Evolutionary conservation across 2,329 filamentous ascomycete genomes (phyloP), one percentile per base, ranked within the genome.

Genomic region (Alternaria gaisen): DNA sequence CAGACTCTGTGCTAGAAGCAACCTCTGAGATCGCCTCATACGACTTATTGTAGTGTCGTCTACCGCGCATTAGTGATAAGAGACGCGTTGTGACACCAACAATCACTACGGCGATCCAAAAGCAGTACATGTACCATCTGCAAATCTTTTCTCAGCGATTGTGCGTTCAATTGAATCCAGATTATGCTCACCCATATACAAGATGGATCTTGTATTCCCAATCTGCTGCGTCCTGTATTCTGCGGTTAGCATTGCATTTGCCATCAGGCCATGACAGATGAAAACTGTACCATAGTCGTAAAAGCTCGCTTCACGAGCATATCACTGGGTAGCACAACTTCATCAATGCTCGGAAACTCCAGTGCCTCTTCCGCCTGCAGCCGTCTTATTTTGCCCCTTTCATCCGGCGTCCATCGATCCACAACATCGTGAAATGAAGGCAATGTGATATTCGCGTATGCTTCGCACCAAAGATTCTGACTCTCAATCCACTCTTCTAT

Each of bases 71-170:
- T 11, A 70, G 59, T 32, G 66, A 56, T 2, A 70, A 11, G 7
- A 77, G 61, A 20, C 70, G 72, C 18, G 58, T 68, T 16, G 62
- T 56, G 14, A 71, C 50, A 9, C 75, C 75, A n/a, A 74, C 59
- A 1, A 64, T 55, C 20, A 75, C 32, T 3, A 76, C 70, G 14
- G 67, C 22, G 12, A 65, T 58, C 75, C 75, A 77, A 43, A 77
- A 77, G 56, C 70, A 76, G 58, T 69, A 74, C 70, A 77, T 73
- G 22, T 64, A 70, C 63, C 67, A 69, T 1, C 73, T 74, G 20
- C 20, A n/a, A 9, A 34, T 20, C 12, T 36, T 20, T 11, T 43
- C 24, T 58, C 22, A 63, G 47, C 26, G 5, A 42, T n/a, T 16
- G 7, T 3, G n/a, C 10, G 47, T 36, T 36, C 51, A 8, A 38